Evolutionary conservation across 257 asterid genomes (phyloP).

Genomic region (Sherardia arvensis): DNA sequence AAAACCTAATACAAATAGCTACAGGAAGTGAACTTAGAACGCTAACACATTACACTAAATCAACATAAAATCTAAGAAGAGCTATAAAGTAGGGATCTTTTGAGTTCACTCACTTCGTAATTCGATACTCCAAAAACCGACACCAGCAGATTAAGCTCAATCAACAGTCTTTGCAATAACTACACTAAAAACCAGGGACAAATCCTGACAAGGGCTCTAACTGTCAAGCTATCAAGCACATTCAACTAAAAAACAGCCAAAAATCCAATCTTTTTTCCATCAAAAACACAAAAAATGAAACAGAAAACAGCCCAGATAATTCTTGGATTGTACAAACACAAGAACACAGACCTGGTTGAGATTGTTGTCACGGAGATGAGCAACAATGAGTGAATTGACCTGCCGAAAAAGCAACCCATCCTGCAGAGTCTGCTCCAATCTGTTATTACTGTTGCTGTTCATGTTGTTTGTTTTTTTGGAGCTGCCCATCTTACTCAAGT

Average conservation of each 20-base stretch:
- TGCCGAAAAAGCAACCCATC: constrained; percentile 68
- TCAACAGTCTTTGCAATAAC: no score
- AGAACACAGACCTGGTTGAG: constrained; percentile 53
- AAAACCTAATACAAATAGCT: no score
- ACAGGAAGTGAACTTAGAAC: no score
- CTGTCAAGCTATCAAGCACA: not conserved
- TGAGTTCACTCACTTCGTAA: no score
- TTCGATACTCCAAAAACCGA: no score
- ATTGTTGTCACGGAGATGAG: constrained; percentile 74
- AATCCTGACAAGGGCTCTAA: not conserved
- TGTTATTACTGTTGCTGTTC: constrained; percentile 6
- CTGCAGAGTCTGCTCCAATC: constrained; percentile 58
- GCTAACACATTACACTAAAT: no score
- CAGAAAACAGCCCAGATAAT: not conserved
- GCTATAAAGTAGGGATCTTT: no score
- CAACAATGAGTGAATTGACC: constrained; percentile 57
- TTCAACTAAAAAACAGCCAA: not conserved
- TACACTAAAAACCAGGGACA: no score
- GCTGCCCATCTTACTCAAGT: constrained; percentile 8
- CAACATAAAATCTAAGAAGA: no score
- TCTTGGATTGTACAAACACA: not conserved
- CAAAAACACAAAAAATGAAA: not conserved
- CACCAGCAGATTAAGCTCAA: no score
- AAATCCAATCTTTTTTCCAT: not conserved
- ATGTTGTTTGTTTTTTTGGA: constrained; percentile 4